These are phyloP conservation scores for Candida sanyiensis DNA, from an alignment of 805 yeast species.

Conservation along the genomic window DNA sequence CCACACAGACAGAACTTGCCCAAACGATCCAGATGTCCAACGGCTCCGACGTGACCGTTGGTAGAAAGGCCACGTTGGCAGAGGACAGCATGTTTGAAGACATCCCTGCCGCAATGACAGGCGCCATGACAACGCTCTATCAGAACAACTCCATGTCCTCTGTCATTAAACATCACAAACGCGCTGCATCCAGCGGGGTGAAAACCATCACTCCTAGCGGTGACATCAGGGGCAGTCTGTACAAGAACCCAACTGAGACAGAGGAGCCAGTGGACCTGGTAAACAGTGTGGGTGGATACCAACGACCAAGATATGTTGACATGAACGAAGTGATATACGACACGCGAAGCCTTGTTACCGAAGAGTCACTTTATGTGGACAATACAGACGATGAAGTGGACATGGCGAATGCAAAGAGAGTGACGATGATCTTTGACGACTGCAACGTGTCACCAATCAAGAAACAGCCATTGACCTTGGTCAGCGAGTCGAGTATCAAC, in stretches of 20 bases:
- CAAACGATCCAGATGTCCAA: slow-evolving; percentile 23
- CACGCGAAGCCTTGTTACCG: slow-evolving; percentile 17
- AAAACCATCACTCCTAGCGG: slow-evolving; percentile 10
- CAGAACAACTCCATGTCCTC: slow-evolving; percentile 20
- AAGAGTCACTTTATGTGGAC: slow-evolving; percentile 24
- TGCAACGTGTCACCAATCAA: slow-evolving; percentile 4
- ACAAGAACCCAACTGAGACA: slow-evolving; percentile 17
- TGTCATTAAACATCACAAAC: slow-evolving; percentile 21
- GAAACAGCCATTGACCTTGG: slow-evolving; percentile 1
- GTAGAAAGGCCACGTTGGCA: slow-evolving; percentile 11
- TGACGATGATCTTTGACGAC: slow-evolving; percentile 26
- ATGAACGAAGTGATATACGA: slow-evolving; percentile 14
- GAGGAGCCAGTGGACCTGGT: slow-evolving; percentile 15
- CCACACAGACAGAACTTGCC: slow-evolving; percentile 23
- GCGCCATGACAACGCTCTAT: slow-evolving; percentile 10
- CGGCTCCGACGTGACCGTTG: slow-evolving; percentile 24
- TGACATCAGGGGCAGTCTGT: slow-evolving; percentile 23
- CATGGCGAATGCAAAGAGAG: slow-evolving; percentile 21
- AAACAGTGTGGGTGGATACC: slow-evolving; percentile 8
- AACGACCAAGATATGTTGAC: slow-evolving; percentile 14
- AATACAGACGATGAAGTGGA: slow-evolving; percentile 23
- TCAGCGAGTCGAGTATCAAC: slow-evolving; percentile 12
- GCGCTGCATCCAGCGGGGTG: slow-evolving; percentile 14
- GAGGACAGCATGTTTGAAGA: slow-evolving; percentile 24
- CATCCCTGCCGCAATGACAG: background rate